Evolutionary conservation across 2,329 filamentous ascomycete species (phyloP).

Genomic region (Neopestalotiopsis sp.): DNA sequence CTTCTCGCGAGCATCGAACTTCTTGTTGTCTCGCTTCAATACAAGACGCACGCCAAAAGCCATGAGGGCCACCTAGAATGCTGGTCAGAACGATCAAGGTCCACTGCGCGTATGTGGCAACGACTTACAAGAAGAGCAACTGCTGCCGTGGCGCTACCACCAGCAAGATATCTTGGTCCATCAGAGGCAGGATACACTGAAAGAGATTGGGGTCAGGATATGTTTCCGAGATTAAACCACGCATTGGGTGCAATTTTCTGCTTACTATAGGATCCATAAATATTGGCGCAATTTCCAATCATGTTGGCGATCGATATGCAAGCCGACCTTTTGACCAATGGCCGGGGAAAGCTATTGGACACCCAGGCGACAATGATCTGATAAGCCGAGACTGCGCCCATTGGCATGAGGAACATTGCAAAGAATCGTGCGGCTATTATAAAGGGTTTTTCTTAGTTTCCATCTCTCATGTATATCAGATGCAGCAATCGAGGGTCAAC

Average conservation of each 20-base stretch:
- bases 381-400: conserved; percentile 57
- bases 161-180: conserved; percentile 52
- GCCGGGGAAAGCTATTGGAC: conserved; percentile 74
- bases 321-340: conserved; percentile 69
- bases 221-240: background rate
- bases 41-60: conserved; percentile 59
- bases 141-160: conserved; percentile 65
- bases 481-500: background rate
- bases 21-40: conserved; percentile 64
- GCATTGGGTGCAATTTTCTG: background rate
- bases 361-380: conserved; percentile 71
- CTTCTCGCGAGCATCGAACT: conserved; percentile 50
- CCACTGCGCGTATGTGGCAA: too few species aligned
- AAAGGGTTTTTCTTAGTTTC: too few species aligned
- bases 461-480: too few species aligned
- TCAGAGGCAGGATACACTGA: conserved; percentile 46
- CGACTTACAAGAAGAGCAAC: conserved; percentile 50
- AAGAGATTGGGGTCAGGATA: background rate
- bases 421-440: conserved; percentile 56
- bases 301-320: conserved; percentile 72
- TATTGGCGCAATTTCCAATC: conserved; percentile 64
- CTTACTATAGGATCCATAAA: conserved; percentile 49
- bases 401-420: conserved; percentile 67
- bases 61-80: conserved; percentile 50
- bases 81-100: background rate